Base-by-base conservation (phyloP, 2,329 filamentous ascomycete species). In the Fusarium miscanthi region DNA sequence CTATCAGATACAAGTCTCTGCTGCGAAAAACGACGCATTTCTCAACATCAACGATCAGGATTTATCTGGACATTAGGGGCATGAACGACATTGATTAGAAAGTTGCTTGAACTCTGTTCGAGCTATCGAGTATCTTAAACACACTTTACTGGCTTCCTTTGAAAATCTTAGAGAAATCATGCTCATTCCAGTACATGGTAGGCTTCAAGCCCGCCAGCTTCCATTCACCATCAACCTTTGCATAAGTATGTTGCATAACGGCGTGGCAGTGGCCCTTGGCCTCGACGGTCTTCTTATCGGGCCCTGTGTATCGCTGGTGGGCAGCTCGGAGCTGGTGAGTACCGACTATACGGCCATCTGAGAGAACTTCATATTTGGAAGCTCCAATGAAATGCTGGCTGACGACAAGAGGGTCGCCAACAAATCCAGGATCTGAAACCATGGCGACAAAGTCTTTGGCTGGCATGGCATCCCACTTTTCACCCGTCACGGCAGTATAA, bases 341-440 rank as follows among this genome's bases (percentile, higher is more conserved):
- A 3, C 62, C 64, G 1, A 51, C 9, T 3, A 59, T 13, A 2
- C 30, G 25, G 2, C 27, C 35, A 16, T 37, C 25, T 0, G 52
- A 37, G 3, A 66, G 8, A 0, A 2, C 30, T 33, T 52, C 23
- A 0, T 66, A 66, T 7, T 66, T 66, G 23, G 52, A 59, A 2
- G 31, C 64, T 3, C 62, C 52, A 8, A 66, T 59, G 27, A 66
- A 65, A 40, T 66, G 61, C 5, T 66, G 64, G 5, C 43, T 37
- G 14, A 37, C 42, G 5, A 66, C 37, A 4, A 66, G 62, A 45
- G 52, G 16, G 11, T 66, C 45, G 2, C 64, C 64, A 3, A 64
- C 40, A 21, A 64, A 64, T 21, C 38, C n/a, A 3, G 23, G n/a
- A 3, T 43, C 33, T 8, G 59, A 63, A 2, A 66, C 43, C 63